Percentiles rank a stretch among this genome's conserved stretches.
phyloP scores from a whole-genome alignment of 176 grass and related monocot species.

The Aechmea fasciata region DNA sequence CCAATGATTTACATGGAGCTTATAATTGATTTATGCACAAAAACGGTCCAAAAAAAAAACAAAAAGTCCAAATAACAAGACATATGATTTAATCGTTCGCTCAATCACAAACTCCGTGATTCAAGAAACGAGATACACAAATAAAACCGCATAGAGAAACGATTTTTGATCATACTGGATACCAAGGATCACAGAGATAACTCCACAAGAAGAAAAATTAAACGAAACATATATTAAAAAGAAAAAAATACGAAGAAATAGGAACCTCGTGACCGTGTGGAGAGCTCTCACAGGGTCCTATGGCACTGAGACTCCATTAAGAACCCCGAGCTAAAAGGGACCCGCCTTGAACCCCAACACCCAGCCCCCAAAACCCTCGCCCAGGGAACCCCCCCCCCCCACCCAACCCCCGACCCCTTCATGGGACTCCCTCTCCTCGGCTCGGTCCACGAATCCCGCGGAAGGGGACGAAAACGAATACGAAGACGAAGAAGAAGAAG shows the following conservation, averaged over 20 bases:
- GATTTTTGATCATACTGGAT: too few relatives aligned
- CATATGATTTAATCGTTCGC: not conserved
- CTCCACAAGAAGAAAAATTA: not conserved
- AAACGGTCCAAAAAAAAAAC: not conserved
- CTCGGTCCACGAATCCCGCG: slow-evolving; percentile 1
- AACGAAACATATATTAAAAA: not conserved
- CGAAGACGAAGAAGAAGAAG: slow-evolving; percentile 4
- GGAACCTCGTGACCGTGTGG: slow-evolving; percentile 1
- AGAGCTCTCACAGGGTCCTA: not conserved
- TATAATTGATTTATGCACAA: not conserved
- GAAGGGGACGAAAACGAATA: slow-evolving; percentile 5
- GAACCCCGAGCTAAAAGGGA: not conserved
- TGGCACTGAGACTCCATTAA: not conserved
- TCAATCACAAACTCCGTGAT: too few relatives aligned
- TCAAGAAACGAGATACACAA: too few relatives aligned
- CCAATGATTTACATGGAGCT: not conserved
- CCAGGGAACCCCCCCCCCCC: too few relatives aligned
- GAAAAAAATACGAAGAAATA: not conserved
- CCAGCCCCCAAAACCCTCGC: not conserved
- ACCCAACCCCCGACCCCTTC: not conserved
- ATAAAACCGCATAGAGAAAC: too few relatives aligned
- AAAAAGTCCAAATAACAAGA: not conserved
- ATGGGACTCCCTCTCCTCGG: not conserved
- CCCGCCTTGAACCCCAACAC: not conserved
- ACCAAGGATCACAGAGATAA: not conserved